Conservation (phyloP, 768 basidiomycete species). For the Vishniacozyma victoriae region DNA sequence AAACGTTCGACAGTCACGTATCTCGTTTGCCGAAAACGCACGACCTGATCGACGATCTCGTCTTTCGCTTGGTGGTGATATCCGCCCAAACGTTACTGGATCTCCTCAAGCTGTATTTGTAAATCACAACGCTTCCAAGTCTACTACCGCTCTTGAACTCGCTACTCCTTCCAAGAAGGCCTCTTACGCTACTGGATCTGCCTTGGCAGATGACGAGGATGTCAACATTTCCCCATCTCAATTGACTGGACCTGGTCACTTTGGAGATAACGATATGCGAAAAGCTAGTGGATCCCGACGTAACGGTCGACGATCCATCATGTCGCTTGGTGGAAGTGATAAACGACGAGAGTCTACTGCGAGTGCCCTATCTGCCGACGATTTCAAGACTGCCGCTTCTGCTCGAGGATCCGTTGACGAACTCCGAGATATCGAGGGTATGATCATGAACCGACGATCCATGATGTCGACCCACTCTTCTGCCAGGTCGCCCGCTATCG, state of each 20-base stretch:
- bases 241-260: constrained; percentile 34
- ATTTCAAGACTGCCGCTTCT: constrained; percentile 38
- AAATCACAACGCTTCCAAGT: constrained; percentile 21
- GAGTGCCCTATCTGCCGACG: constrained; percentile 21
- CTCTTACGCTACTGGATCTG: constrained; percentile 31
- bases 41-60: constrained; percentile 40
- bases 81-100: constrained; percentile 34
- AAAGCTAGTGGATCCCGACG: neutral
- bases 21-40: constrained; percentile 44
- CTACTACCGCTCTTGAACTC: constrained; percentile 26
- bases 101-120: too few relatives aligned
- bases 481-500: constrained; percentile 14
- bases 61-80: constrained; percentile 42
- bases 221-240: constrained; percentile 43
- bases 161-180: constrained; percentile 18
- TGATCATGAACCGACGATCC: constrained; percentile 39
- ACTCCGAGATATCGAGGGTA: constrained; percentile 40
- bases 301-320: constrained; percentile 18
- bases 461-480: constrained; percentile 39
- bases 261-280: constrained; percentile 22
- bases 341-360: constrained; percentile 22
- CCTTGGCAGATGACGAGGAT: constrained; percentile 33
- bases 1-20: constrained; percentile 35
- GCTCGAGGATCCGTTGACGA: constrained; percentile 42
- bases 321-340: constrained; percentile 30